A percentile compares a stretch with the other conserved stretches of the same genome.
Conservation (phyloP, 371 early-diverging fungal genomes). For the Coemansia sp. region DNA sequence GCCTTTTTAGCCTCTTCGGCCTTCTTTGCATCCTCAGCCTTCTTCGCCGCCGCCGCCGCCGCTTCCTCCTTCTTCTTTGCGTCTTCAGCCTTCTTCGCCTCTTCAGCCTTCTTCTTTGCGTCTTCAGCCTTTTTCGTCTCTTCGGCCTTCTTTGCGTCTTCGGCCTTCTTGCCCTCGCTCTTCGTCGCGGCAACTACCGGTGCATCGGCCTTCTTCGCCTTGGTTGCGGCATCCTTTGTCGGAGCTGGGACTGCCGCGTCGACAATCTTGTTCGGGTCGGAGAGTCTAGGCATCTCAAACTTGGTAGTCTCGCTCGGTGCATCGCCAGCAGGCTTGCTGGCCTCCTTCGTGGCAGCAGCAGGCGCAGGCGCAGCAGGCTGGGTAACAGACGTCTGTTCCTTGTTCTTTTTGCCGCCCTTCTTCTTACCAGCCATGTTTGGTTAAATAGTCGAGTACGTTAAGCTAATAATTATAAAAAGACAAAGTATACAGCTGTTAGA, state of each 20-base stretch:
- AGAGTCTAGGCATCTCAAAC: conserved; percentile 3
- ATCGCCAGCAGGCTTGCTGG: conserved; percentile 6
- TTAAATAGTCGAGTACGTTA: background rate
- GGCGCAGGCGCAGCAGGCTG: conserved; percentile 4
- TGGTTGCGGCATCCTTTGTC: conserved; percentile 4
- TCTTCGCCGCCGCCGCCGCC: background rate
- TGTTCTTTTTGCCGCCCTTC: conserved; percentile 36
- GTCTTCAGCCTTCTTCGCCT: conserved; percentile 12
- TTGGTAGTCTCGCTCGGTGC: conserved; percentile 3
- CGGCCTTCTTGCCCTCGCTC: conserved; percentile 11
- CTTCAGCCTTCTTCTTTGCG: background rate
- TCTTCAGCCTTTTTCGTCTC: conserved; percentile 8
- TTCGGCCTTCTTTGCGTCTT: conserved; percentile 10
- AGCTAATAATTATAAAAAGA: background rate
- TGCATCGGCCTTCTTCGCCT: conserved; percentile 14
- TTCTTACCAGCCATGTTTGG: conserved; percentile 39
- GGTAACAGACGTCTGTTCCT: conserved; percentile 24
- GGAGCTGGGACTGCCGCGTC: conserved; percentile 10
- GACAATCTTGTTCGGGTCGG: conserved; percentile 11
- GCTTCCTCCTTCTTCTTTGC: conserved; percentile 8
- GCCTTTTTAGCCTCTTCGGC: conserved; percentile 4
- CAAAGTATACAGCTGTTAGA: background rate
- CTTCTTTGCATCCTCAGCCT: conserved; percentile 5
- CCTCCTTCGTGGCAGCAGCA: conserved; percentile 14
- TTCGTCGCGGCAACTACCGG: conserved; percentile 5